Conservation (phyloP, 352 stramenopile species). For the Phytopythium montanum region DNA sequence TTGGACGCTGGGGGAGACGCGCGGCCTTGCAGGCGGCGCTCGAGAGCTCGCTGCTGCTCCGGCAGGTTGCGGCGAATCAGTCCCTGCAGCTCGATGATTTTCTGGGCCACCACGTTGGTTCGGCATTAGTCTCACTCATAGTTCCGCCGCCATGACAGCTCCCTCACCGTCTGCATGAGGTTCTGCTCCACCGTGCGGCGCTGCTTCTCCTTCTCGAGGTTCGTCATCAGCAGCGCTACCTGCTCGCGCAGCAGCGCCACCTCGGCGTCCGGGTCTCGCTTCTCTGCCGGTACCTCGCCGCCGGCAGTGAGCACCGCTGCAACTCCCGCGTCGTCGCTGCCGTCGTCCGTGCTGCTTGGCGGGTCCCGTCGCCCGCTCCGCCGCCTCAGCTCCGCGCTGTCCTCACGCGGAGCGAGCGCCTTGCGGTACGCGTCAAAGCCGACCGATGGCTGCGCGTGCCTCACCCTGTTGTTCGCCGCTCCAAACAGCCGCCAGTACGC, state of each 20-base stretch:
- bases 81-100: slow-evolving; percentile 72
- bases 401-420: not conserved
- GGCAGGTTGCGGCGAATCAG: slow-evolving; percentile 51
- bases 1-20: slow-evolving; percentile 9
- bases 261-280: slow-evolving; percentile 14
- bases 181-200: slow-evolving; percentile 55
- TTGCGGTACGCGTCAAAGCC: not conserved
- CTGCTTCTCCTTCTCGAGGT: slow-evolving; percentile 68
- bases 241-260: slow-evolving; percentile 47
- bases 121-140: not conserved
- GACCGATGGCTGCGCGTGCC: not conserved
- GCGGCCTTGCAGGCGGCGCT: slow-evolving; percentile 25
- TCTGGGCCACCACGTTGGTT: slow-evolving; percentile 15
- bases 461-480: not conserved
- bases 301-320: not conserved
- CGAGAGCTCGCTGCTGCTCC: slow-evolving; percentile 33
- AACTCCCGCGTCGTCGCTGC: slow-evolving; percentile 25
- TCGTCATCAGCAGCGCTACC: slow-evolving; percentile 49
- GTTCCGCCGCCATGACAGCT: not conserved
- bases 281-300: slow-evolving; percentile 3
- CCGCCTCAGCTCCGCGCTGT: not conserved
- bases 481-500: slow-evolving; percentile 6
- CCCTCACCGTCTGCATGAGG: slow-evolving; percentile 61
- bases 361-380: not conserved
- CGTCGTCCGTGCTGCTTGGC: slow-evolving; percentile 6